These are phyloP conservation scores for Xylaria castorea DNA, from an alignment of 495 filamentous ascomycete species.

Conservation along the genomic window DNA sequence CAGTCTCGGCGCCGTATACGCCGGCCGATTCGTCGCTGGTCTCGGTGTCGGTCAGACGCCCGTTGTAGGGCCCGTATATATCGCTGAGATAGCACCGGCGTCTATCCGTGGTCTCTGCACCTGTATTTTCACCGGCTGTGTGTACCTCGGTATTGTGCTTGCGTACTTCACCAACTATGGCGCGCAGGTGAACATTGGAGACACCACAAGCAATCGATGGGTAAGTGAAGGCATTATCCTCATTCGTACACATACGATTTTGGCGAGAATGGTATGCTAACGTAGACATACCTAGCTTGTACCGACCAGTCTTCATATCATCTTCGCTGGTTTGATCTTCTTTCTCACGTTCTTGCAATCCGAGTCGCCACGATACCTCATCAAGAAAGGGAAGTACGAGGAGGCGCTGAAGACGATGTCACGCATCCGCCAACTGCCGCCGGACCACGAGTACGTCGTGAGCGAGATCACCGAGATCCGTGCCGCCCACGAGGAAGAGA, in stretches of 20 bases:
- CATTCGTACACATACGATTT: background rate
- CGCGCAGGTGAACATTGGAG: conserved; percentile 63
- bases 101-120: conserved; percentile 71
- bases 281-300: conserved; percentile 47
- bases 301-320: conserved; percentile 74
- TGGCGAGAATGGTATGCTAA: conserved; percentile 2
- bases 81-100: conserved; percentile 67
- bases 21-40: conserved; percentile 71
- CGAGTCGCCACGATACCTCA: conserved; percentile 66
- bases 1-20: conserved; percentile 67
- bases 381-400: conserved; percentile 57
- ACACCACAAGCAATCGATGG: conserved; percentile 64
- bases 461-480: conserved; percentile 59
- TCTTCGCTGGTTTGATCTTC: conserved; percentile 73
- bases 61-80: conserved; percentile 67
- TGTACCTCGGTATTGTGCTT: conserved; percentile 68
- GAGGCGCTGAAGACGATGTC: conserved; percentile 55
- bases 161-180: conserved; percentile 66
- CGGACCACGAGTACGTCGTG: conserved; percentile 56
- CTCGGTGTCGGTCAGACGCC: conserved; percentile 72
- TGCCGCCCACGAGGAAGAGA: conserved; percentile 55
- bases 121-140: conserved; percentile 69
- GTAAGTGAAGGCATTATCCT: conserved; percentile 40
- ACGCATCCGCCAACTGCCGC: conserved; percentile 55
- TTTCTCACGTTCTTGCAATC: conserved; percentile 67